Evolutionary conservation across 2,329 filamentous ascomycete species (phyloP), one percentile per base, ranked within the genome.

Genomic region (Nothophaeocryptopus gaeumannii): DNA sequence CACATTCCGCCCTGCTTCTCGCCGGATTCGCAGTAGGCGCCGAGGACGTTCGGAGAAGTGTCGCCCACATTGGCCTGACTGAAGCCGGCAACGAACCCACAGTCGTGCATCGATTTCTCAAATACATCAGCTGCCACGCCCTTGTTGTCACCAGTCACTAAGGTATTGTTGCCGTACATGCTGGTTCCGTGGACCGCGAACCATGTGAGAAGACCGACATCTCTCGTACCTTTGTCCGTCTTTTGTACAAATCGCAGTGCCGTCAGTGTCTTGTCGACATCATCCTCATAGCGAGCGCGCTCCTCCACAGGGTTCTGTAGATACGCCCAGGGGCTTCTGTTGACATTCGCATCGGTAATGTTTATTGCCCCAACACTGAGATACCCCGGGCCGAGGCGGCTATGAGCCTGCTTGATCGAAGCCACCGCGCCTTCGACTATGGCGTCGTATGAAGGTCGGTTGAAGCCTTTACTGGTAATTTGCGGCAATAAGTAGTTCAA

Each of bases 111-210:
- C 1, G 62, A 63, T 58, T 86, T 80, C 67, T 97, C 92, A 45
- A 96, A 85, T 10, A 96, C 74, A 65, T 86, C 86, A 0, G 91
- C 88, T 2, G 92, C 91, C 5, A 96, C 89, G 10, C 92, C 92
- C 72, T 97, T 97, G 74, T 97, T 97, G 69, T 97, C 92, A n/a
- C 89, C 92, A 2, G 90, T 85, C 43, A 93, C 82, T 11, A 96
- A 77, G 0, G 90, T 96, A 70, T 96, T 96, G 72, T 96, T 96
- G 47, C 88, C 86, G 16, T 91, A 82, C 70, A 96, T 81, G 0
- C 89, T 95, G 0, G 92, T 97, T 39, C 91, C 91, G 67, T 97
- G 92, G 0, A 91, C 88, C 2, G 92, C 83, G 67, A 92, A 96
- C 88, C 91, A 97, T 12, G 89, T 93, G 50, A 97, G 72, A 1